These are phyloP conservation scores for Eucalyptus grandis DNA, from an alignment of 345 rosid species.

Conservation along the genomic window DNA sequence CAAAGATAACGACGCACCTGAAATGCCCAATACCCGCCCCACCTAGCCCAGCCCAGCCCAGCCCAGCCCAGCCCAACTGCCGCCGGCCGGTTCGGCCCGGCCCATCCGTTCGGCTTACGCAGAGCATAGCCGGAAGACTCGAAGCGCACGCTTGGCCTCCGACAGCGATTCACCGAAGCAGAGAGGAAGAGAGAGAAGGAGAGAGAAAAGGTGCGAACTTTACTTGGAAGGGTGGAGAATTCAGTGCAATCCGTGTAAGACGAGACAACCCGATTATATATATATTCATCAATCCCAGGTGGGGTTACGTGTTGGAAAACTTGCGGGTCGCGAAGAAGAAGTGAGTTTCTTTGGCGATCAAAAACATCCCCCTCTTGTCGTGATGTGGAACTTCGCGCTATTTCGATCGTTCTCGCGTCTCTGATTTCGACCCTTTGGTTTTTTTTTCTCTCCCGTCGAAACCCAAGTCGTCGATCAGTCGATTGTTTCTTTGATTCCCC, in stretches of 20 bases:
- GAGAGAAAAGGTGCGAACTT: background rate
- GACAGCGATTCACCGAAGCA: background rate
- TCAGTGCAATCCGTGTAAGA: background rate
- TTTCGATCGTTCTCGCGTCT: background rate
- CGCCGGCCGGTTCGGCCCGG: background rate
- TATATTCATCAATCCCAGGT: background rate
- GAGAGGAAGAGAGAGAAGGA: background rate
- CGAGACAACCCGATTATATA: background rate
- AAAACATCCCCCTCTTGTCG: background rate
- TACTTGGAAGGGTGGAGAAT: background rate
- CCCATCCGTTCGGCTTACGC: background rate
- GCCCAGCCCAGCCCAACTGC: background rate
- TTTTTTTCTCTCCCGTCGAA: background rate
- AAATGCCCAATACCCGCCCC: background rate
- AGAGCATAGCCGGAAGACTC: background rate
- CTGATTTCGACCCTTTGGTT: conserved; percentile 2
- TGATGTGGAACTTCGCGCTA: background rate
- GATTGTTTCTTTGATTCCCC: conserved; percentile 1
- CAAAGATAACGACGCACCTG: background rate
- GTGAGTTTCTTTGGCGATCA: background rate
- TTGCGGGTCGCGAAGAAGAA: background rate
- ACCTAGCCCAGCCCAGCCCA: background rate
- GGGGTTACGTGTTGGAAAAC: background rate
- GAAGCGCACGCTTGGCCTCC: background rate
- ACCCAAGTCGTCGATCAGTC: background rate